Evolutionary conservation across 83 land plant species (phyloP), one percentile per base, ranked within the genome.

Genomic region (Thuja plicata): DNA sequence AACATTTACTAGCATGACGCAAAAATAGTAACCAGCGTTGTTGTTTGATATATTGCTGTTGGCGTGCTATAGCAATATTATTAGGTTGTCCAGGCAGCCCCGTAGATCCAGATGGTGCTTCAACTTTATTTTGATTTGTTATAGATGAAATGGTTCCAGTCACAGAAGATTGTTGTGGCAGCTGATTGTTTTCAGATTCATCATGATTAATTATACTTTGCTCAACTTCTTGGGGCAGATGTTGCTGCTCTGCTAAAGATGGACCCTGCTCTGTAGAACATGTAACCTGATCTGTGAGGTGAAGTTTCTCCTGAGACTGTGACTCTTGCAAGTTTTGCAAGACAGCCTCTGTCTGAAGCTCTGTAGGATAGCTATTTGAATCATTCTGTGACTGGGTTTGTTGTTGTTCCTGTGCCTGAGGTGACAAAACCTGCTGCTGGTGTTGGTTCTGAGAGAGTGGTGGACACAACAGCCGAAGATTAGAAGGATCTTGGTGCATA

Each of bases 1-100:
- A 38, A 88, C 99, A 98, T 48, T 91, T 90, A 76, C 95, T 95
- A 86, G 99, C 99, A 92, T 98, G 99, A 17, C 91, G 93, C 91
- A 98, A 84, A 84, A 97, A 92, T 8, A 97, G 89, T 46, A 98
- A 91, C 99, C 96, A 97, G 41, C 94, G 91, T 83, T 89, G 93
- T 86, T 96, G 99, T 55, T 95, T 95, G 24, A 32, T 73, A 84
- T 90, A 95, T 27, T 94, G 91, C 37, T 87, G 40, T 45, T 91
- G 89, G 21, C 90, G 92, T 62, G 60, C 79, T 41, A 81, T 37
- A 30, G 87, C 89, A 87, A 48, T 79, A 57, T 40, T 84, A 11
- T 10, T 87, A 43, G 84, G 38, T 87, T 73, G 85, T 9, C 87
- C 62, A 45, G 62, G 38, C 41, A 87, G 30, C 35, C 30, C 43